A percentile compares a stretch with the other conserved stretches of the same genome.
Evolutionary conservation across 768 basidiomycete species (phyloP).

Genomic region (Lactarius evosmus): DNA sequence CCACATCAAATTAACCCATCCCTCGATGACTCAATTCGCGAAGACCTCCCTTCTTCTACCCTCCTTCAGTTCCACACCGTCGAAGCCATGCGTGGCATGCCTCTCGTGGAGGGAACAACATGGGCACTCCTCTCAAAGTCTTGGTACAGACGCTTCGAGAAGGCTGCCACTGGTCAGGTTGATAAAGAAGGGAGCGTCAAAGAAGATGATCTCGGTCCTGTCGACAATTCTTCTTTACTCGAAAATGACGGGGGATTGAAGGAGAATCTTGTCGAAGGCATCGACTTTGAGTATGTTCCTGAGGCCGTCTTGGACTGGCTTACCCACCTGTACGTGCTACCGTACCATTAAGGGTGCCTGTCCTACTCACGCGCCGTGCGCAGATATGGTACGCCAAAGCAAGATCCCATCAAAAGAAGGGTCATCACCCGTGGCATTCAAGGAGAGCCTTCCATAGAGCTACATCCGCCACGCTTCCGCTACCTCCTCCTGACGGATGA

Average conservation of each 20-base stretch:
- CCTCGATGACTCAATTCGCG: conserved; percentile 12
- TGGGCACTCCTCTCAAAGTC: conserved; percentile 72
- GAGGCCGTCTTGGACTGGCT: conserved; percentile 67
- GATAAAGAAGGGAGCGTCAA: conserved; percentile 65
- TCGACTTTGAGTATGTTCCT: conserved; percentile 76
- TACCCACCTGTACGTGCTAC: conserved; percentile 56
- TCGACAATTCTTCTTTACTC: conserved; percentile 69
- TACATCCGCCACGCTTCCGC: conserved; percentile 64
- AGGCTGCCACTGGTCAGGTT: conserved; percentile 62
- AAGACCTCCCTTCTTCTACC: conserved; percentile 21
- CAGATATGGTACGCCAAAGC: conserved; percentile 68
- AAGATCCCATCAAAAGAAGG: conserved; percentile 55
- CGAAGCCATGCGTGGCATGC: conserved; percentile 42
- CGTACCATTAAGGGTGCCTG: conserved; percentile 5
- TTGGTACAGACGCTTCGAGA: conserved; percentile 77
- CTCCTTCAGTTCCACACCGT: conserved; percentile 51
- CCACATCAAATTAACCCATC: conserved; percentile 5
- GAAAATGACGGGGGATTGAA: conserved; percentile 50
- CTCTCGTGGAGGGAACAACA: conserved; percentile 62
- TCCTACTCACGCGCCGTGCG: conserved; percentile 4
- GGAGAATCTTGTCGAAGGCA: conserved; percentile 50
- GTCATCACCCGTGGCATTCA: conserved; percentile 59
- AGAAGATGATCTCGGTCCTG: conserved; percentile 64
- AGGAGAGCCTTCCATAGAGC: conserved; percentile 58
- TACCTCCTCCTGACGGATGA: conserved; percentile 44